A percentile compares a stretch with the other conserved stretches of the same genome.
Conservation (phyloP, 352 stramenopile genomes). For the Phytopythium helicoides region DNA sequence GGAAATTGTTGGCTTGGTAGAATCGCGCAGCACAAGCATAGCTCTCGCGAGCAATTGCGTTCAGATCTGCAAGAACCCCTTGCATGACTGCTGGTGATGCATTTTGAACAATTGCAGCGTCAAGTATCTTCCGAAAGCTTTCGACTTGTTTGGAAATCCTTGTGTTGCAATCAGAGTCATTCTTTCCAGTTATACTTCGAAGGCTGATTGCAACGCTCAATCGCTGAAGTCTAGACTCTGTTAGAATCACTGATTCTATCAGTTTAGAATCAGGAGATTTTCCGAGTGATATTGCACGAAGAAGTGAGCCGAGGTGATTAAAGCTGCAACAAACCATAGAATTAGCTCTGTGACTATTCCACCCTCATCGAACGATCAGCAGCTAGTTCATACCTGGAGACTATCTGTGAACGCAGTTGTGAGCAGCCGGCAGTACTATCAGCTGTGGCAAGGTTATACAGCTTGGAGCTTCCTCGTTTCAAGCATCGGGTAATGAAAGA, state of each 20-base stretch:
- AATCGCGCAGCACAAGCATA: slow-evolving; percentile 48
- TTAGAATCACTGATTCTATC: slow-evolving; percentile 28
- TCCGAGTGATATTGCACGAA: slow-evolving; percentile 18
- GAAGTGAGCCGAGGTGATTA: slow-evolving; percentile 18
- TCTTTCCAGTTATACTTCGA: slow-evolving; percentile 10
- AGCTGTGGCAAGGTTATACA: slow-evolving; percentile 39
- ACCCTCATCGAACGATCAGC: not conserved
- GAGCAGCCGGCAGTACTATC: slow-evolving; percentile 15
- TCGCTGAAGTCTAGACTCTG: slow-evolving; percentile 43
- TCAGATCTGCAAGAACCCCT: slow-evolving; percentile 50
- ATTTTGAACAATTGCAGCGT: slow-evolving; percentile 29
- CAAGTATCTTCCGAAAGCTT: slow-evolving; percentile 29
- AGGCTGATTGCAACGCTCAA: slow-evolving; percentile 34
- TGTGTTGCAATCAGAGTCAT: not conserved
- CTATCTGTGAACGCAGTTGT: slow-evolving; percentile 31
- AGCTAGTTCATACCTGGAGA: slow-evolving; percentile 26
- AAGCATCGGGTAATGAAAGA: slow-evolving; percentile 34
- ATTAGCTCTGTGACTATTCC: not conserved
- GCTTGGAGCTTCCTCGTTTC: slow-evolving; percentile 39
- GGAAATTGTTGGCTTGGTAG: slow-evolving; percentile 46
- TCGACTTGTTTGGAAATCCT: slow-evolving; percentile 25
- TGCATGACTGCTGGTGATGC: slow-evolving; percentile 20
- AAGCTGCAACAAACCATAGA: slow-evolving; percentile 24
- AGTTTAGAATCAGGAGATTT: slow-evolving; percentile 11
- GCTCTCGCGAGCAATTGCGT: slow-evolving; percentile 56